Percentiles rank a stretch among this genome's conserved stretches.
Evolutionary conservation across 805 yeast species (phyloP).

Genomic region (Metschnikowia kunwiensis): DNA sequence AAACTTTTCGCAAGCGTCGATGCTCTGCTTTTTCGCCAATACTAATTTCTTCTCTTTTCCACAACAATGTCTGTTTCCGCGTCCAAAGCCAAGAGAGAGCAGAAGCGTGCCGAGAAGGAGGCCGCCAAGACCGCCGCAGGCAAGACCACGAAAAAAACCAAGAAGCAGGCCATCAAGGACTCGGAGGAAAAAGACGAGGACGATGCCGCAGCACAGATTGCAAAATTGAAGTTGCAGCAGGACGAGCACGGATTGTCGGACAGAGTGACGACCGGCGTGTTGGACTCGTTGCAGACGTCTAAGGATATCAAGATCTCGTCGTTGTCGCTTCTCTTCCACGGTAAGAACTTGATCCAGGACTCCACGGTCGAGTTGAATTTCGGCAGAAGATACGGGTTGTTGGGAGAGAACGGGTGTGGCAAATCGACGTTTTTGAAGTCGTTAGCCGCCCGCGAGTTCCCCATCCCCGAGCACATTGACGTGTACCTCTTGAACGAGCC

Average conservation of each 20-base stretch:
- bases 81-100: slow-evolving; percentile 97
- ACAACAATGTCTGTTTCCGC: slow-evolving; percentile 61
- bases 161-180: slow-evolving; percentile 54
- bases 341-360: slow-evolving; percentile 93
- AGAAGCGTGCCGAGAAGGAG: slow-evolving; percentile 71
- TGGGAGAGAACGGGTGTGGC: slow-evolving; percentile 99
- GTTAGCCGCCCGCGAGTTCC: slow-evolving; percentile 93
- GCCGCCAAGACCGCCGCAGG: slow-evolving; percentile 57
- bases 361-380: slow-evolving; percentile 88
- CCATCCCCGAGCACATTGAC: slow-evolving; percentile 89
- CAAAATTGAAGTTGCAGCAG: slow-evolving; percentile 85
- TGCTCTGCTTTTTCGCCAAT: slow-evolving; percentile 3
- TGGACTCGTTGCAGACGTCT: slow-evolving; percentile 83
- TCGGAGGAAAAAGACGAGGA: slow-evolving; percentile 52
- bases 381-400: slow-evolving; percentile 95
- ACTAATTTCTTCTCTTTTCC: neutral
- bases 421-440: slow-evolving; percentile 93
- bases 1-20: slow-evolving; percentile 1
- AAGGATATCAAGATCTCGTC: slow-evolving; percentile 92
- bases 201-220: slow-evolving; percentile 69
- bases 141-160: slow-evolving; percentile 66
- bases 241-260: slow-evolving; percentile 94
- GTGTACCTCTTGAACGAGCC: slow-evolving; percentile 94
- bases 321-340: slow-evolving; percentile 91
- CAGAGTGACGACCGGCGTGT: slow-evolving; percentile 96